Evolutionary conservation across 1,139 yeast genomes (phyloP).

Genomic region (Hemisphaericaspora xylanilytica): DNA sequence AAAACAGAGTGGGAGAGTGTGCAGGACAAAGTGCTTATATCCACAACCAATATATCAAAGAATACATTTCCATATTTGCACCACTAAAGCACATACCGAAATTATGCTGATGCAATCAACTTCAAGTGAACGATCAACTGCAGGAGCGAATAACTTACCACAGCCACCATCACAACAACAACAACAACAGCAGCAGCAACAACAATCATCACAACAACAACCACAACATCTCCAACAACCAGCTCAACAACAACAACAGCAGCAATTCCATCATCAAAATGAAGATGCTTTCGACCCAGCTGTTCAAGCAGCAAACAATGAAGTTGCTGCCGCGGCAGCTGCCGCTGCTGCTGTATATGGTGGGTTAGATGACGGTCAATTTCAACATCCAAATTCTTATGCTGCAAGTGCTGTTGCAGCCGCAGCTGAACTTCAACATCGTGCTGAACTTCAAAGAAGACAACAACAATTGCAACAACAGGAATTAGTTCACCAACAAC

Average conservation of each 20-base stretch:
- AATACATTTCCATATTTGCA: no score
- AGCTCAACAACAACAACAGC: slow-evolving; percentile 7
- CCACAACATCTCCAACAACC: no score
- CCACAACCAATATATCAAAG: no score
- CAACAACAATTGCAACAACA: slow-evolving; percentile 31
- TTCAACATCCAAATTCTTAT: slow-evolving; percentile 16
- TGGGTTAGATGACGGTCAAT: slow-evolving; percentile 6
- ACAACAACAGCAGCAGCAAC: slow-evolving; percentile 6
- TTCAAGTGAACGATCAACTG: slow-evolving; percentile 10
- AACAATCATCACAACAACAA: slow-evolving; percentile 8
- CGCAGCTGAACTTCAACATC: slow-evolving; percentile 23
- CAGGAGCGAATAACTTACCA: no score
- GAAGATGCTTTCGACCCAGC: slow-evolving; percentile 7
- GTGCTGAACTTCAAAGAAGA: slow-evolving; percentile 25
- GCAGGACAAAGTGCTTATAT: no score
- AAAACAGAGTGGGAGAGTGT: no score
- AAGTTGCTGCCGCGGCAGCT: slow-evolving; percentile 8
- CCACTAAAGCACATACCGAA: no score
- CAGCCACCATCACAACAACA: no score
- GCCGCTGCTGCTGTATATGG: slow-evolving; percentile 6
- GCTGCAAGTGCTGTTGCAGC: slow-evolving; percentile 19
- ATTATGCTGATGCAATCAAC: slow-evolving; percentile 7
- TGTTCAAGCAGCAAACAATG: slow-evolving; percentile 6
- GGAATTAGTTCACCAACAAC: slow-evolving; percentile 21
- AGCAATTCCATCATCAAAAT: slow-evolving; percentile 7